phyloP scores from a whole-genome alignment of 352 stramenopile genomes.

The Plasmopara muralis region DNA sequence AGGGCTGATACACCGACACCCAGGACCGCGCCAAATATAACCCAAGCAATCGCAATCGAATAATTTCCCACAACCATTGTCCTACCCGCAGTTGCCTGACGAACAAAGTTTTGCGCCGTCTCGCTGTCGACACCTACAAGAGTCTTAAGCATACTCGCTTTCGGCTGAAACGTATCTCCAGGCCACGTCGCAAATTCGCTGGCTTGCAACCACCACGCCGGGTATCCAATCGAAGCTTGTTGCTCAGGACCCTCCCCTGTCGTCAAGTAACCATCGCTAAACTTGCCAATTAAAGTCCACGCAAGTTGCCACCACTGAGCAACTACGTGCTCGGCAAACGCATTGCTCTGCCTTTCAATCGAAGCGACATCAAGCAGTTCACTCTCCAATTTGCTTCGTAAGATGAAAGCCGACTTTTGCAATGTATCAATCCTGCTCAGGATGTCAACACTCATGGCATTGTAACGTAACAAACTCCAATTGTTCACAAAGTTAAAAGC shows the following conservation, averaged over 20 bases:
- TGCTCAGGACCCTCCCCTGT: slow-evolving; percentile 45
- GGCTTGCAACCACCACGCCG: slow-evolving; percentile 46
- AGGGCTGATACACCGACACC: slow-evolving; percentile 30
- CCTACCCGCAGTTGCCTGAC: slow-evolving; percentile 9
- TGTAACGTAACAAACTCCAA: slow-evolving; percentile 72
- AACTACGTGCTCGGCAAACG: slow-evolving; percentile 49
- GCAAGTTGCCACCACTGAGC: slow-evolving; percentile 54
- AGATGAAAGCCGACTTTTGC: slow-evolving; percentile 36
- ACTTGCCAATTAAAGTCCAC: slow-evolving; percentile 65
- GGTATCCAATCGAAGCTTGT: slow-evolving; percentile 51
- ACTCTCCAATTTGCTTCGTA: slow-evolving; percentile 16
- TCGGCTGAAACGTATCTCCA: slow-evolving; percentile 54
- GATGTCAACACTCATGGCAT: slow-evolving; percentile 61
- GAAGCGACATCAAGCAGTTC: slow-evolving; percentile 8
- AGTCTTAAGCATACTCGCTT: slow-evolving; percentile 35
- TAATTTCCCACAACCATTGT: slow-evolving; percentile 8
- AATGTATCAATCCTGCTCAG: slow-evolving; percentile 25
- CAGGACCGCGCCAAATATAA: slow-evolving; percentile 33
- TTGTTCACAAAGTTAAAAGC: slow-evolving; percentile 86
- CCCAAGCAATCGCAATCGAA: slow-evolving; percentile 21
- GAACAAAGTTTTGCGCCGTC: slow-evolving; percentile 24
- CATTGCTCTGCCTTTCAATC: slow-evolving; percentile 43
- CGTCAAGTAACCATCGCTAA: slow-evolving; percentile 64
- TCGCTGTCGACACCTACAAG: slow-evolving; percentile 28
- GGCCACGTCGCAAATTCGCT: slow-evolving; percentile 63